These are phyloP conservation scores for Mallotus nudiflorus DNA, from an alignment of 345 rosid genomes.

Conservation along the genomic window DNA sequence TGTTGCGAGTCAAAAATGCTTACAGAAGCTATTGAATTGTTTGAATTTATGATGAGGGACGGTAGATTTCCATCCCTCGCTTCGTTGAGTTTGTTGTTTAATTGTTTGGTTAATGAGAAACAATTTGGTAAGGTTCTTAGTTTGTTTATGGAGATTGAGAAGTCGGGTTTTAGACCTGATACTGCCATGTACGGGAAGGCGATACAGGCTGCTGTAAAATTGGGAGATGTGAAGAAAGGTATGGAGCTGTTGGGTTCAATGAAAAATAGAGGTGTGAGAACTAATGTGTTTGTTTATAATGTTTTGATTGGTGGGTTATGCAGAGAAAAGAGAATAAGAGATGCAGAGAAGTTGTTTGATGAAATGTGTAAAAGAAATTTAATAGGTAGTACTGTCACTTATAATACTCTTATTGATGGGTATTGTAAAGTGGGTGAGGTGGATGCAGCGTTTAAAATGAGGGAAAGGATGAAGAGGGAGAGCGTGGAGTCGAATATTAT, in stretches of 20 bases:
- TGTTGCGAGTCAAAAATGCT: slow-evolving; percentile 48
- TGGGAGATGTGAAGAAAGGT: slow-evolving; percentile 57
- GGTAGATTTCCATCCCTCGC: slow-evolving; percentile 47
- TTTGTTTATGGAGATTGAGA: slow-evolving; percentile 50
- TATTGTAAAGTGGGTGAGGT: slow-evolving; percentile 62
- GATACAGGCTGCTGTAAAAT: slow-evolving; percentile 65
- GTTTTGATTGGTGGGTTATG: slow-evolving; percentile 59
- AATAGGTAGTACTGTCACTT: slow-evolving; percentile 48
- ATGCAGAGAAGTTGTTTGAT: slow-evolving; percentile 66
- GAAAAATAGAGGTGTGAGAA: slow-evolving; percentile 47
- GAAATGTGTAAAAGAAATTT: slow-evolving; percentile 53
- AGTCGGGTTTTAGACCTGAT: slow-evolving; percentile 53
- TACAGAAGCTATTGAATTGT: slow-evolving; percentile 46
- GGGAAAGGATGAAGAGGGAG: slow-evolving; percentile 54
- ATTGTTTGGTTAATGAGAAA: slow-evolving; percentile 40
- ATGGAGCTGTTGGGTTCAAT: slow-evolving; percentile 50
- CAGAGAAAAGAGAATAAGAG: slow-evolving; percentile 52
- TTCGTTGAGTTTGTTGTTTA: slow-evolving; percentile 44
- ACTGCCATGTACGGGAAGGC: slow-evolving; percentile 63
- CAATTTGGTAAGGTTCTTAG: slow-evolving; percentile 42
- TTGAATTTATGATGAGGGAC: slow-evolving; percentile 40
- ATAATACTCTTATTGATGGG: slow-evolving; percentile 71
- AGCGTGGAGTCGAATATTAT: slow-evolving; percentile 55
- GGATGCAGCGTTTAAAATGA: slow-evolving; percentile 44
- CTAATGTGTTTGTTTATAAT: slow-evolving; percentile 61